Evolutionary conservation across 2,329 filamentous ascomycete genomes (phyloP).

Genomic region (Diaporthe batatas): DNA sequence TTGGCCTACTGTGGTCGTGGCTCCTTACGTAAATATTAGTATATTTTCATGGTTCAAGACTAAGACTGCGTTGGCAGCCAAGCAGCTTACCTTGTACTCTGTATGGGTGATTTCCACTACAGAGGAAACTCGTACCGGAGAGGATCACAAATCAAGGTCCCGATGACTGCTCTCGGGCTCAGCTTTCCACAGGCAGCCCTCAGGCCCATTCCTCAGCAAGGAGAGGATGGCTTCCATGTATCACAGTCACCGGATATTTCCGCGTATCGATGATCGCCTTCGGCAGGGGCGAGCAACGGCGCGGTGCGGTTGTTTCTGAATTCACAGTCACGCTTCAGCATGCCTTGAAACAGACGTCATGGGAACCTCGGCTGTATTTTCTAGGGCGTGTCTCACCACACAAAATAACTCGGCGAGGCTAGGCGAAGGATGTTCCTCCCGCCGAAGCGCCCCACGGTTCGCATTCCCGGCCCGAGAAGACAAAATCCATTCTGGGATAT

Average conservation of each 20-base stretch:
- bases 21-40: slow-evolving; percentile 21
- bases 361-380: not conserved
- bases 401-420: not conserved
- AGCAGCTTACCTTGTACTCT: not conserved
- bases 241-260: not conserved
- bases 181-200: too few species aligned
- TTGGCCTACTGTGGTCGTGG: not conserved
- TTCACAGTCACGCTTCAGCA: not conserved
- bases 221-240: not conserved
- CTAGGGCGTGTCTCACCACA: not conserved
- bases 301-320: not conserved
- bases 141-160: not conserved
- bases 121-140: not conserved
- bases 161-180: not conserved
- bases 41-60: not conserved
- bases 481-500: not conserved
- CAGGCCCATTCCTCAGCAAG: too few species aligned
- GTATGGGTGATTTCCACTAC: not conserved
- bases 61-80: not conserved
- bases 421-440: not conserved
- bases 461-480: slow-evolving; percentile 4
- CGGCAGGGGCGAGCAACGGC: not conserved
- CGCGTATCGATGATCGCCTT: not conserved
- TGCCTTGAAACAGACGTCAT: not conserved
- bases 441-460: not conserved